Percentiles rank a stretch among this genome's conserved stretches.
Conservation (phyloP, 176 grass and related monocot species). For the Paspalum notatum region DNA sequence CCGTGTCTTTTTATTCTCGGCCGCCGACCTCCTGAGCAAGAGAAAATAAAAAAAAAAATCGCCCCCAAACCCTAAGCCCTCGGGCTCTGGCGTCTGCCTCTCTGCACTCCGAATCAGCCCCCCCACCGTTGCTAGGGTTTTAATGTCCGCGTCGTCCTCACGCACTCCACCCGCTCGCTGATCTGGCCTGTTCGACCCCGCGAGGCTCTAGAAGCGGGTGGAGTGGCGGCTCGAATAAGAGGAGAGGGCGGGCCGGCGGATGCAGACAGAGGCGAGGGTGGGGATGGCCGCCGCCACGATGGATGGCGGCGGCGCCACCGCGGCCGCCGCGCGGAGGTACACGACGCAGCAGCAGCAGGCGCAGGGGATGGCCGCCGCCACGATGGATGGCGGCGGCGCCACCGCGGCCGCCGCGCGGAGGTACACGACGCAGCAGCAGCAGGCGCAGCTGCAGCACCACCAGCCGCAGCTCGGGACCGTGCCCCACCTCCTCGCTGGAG, state of each 20-base stretch:
- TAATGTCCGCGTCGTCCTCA: slow-evolving; percentile 35
- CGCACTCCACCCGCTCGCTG: slow-evolving; percentile 30
- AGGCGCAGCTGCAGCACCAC: slow-evolving; percentile 51
- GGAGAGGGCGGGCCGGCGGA: slow-evolving; percentile 23
- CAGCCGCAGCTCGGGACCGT: slow-evolving; percentile 69
- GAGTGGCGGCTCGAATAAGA: background rate
- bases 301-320: slow-evolving; percentile 50
- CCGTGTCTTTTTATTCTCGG: slow-evolving; percentile 44
- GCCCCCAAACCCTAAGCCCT: slow-evolving; percentile 48
- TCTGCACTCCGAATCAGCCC: slow-evolving; percentile 8
- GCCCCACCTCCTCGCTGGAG: slow-evolving; percentile 78
- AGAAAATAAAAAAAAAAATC: slow-evolving; percentile 14
- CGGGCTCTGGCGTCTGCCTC: background rate
- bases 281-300: slow-evolving; percentile 65
- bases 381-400: slow-evolving; percentile 54
- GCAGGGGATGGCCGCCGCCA: slow-evolving; percentile 64
- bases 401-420: slow-evolving; percentile 46
- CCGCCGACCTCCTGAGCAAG: slow-evolving; percentile 4
- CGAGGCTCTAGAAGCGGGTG: slow-evolving; percentile 13
- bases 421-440: slow-evolving; percentile 47
- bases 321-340: slow-evolving; percentile 50
- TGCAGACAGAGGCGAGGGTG: slow-evolving; percentile 79
- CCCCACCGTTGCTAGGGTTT: slow-evolving; percentile 48
- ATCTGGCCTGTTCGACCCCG: slow-evolving; percentile 29
- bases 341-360: slow-evolving; percentile 44